Evolutionary conservation across 306 rosid species (phyloP).

Genomic region (Senna tora): DNA sequence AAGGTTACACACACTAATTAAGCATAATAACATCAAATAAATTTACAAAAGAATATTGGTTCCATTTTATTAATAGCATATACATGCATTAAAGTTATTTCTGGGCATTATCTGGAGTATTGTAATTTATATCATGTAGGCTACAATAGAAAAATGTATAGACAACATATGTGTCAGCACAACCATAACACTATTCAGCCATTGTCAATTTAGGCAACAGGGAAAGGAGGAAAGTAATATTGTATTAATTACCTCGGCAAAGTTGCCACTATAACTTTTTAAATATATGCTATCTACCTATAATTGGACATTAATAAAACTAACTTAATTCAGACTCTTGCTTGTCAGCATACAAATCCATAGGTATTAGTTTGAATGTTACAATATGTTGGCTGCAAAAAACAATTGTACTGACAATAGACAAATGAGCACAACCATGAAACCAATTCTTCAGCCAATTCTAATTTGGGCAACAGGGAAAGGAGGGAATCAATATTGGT

Average conservation of each 20-base stretch:
- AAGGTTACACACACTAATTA: background rate
- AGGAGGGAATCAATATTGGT: conserved; percentile 37
- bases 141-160: background rate
- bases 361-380: background rate
- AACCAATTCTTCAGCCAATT: background rate
- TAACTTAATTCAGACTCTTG: background rate
- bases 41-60: background rate
- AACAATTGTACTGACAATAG: conserved; percentile 1
- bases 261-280: conserved; percentile 43
- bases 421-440: background rate
- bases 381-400: conserved; percentile 18
- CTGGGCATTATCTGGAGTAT: background rate
- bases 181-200: conserved; percentile 2
- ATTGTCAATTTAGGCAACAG: conserved; percentile 50
- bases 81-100: background rate
- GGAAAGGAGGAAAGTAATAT: conserved; percentile 48
- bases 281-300: background rate
- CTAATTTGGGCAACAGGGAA: conserved; percentile 59
- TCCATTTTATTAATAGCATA: background rate
- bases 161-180: conserved; percentile 9
- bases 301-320: background rate
- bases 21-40: too few species aligned
- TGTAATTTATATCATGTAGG: background rate
- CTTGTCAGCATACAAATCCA: background rate
- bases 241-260: conserved; percentile 47